Base-by-base conservation (phyloP, 495 filamentous ascomycete genomes). In the Sphaerosporella brunnea region DNA sequence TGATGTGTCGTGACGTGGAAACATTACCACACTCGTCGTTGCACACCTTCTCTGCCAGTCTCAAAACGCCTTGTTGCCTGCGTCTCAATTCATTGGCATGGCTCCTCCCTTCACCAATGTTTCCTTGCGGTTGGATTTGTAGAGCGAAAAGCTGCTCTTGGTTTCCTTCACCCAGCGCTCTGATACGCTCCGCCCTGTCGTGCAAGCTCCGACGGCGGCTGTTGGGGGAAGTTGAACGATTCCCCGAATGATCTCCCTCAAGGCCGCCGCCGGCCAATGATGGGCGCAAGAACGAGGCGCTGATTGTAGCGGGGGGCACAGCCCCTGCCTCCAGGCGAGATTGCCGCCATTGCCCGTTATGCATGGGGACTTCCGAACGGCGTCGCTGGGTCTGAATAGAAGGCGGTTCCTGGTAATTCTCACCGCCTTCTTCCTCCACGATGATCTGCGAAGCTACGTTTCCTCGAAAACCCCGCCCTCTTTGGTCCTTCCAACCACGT, bases 401-500 rank as follows among this genome's bases (percentile, higher is more conserved):
- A 1, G 21, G 21, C 23, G 21, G 21, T n/a, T 8, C 8, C 24
- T 43, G 20, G 13, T 18, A 9, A 13, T 9, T 13, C 28, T 58
- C 50, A 18, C 46, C 54, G 3, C 55, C 46, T 9, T 45, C 54
- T 46, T 59, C 56, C 45, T 59, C 56, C 15, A 52, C 47, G 16
- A 59, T 59, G 23, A 52, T 51, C 47, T 54, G 53, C 18, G 42
- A 47, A 4, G 56, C 26, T 30, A 59, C 44, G 35, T 42, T 49
- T 20, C 24, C 48, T 30, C 48, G 38, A 23, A 58, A 59, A 26
- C 51, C 39, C 4, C 56, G 51, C 25, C 56, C 51, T 45, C 47
- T 58, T 1, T 45, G 28, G 28, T 59, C 56, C 23, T 48, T 58
- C 56, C 56, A 59, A 26, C 47, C 51, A 26, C 55, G 49, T 16